Evolutionary conservation across 768 basidiomycete species (phyloP), one percentile per base, ranked within the genome.

Genomic region (Auriscalpium microsporum): DNA sequence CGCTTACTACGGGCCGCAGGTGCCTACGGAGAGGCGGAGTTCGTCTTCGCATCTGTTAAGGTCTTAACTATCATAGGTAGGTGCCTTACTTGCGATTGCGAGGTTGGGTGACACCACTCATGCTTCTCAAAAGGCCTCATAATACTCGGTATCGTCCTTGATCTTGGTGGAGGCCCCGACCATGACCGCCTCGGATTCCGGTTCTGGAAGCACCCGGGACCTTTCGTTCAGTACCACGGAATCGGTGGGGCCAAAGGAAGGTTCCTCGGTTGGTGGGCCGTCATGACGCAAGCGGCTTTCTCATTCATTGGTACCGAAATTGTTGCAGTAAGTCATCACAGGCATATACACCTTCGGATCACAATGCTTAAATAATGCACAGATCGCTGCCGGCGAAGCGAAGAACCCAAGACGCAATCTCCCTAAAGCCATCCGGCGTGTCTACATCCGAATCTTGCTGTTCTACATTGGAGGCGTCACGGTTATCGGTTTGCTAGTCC

Each of bases 381-480:
- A 88, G 86, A 87, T 87, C 61, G 89, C 90, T 57, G 90, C 90
- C 28, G 90, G 86, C n/a, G 91, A 92, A 68, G 86, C 90, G 0
- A 91, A 87, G 71, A 94, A 94, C 70, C 93, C 93, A 5, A 75
- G 89, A 35, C 62, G 69, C 17, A 74, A 69, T 58, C 57, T 74
- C n/a, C 73, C 73, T 7, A 73, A 70, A 57, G 70, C 73, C 8
- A 71, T 77, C 52, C 57, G 53, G 28, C 64, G 68, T 9, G 81
- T 82, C 47, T 86, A 78, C 68, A 68, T 76, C 59, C 78, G 93
- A 62, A 93, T 97, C 64, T 75, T 93, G 14, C 72, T 96, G 34
- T 96, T 90, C 70, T 89, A 73, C 56, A 69, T 72, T 44, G 63
- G 71, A 45, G 77, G 90, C 35, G 86, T 86, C 7, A 73, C 79